These are phyloP conservation scores for Rhynchospora pubera DNA, from an alignment of 176 grass and related monocot species.

Conservation along the genomic window DNA sequence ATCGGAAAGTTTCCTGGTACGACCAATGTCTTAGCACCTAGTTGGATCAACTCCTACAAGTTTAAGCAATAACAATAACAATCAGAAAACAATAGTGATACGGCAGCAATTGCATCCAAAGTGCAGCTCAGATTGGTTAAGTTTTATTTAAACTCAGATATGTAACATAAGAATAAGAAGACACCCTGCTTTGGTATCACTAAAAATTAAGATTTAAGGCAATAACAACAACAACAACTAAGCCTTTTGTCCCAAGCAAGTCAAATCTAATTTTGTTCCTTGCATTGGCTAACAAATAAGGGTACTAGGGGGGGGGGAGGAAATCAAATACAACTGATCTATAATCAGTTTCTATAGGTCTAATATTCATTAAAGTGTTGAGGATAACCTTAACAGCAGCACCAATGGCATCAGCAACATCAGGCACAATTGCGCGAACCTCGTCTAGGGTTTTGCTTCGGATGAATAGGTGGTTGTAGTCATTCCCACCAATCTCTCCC, in stretches of 20 bases:
- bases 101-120: not conserved
- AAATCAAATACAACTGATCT: not conserved
- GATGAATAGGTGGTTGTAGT: conserved; percentile 86
- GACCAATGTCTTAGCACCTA: conserved; percentile 75
- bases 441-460: conserved; percentile 47
- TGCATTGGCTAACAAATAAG: not conserved
- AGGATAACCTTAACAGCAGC: conserved; percentile 37
- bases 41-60: conserved; percentile 65
- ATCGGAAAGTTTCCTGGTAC: conserved; percentile 85
- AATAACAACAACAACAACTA: too few species aligned
- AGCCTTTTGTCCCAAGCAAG: too few species aligned
- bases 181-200: too few species aligned
- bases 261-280: not conserved
- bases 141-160: not conserved
- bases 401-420: conserved; percentile 52
- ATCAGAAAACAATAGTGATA: not conserved
- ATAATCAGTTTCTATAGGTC: not conserved
- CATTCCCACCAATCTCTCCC: conserved; percentile 87
- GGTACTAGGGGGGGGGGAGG: not conserved
- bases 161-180: not conserved
- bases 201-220: not conserved
- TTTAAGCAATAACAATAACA: conserved; percentile 9
- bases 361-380: not conserved
- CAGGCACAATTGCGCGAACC: conserved; percentile 56
- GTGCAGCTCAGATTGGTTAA: not conserved